phyloP scores from a whole-genome alignment of 1,284 basidiomycete genomes.

The Abortiporus biennis region DNA sequence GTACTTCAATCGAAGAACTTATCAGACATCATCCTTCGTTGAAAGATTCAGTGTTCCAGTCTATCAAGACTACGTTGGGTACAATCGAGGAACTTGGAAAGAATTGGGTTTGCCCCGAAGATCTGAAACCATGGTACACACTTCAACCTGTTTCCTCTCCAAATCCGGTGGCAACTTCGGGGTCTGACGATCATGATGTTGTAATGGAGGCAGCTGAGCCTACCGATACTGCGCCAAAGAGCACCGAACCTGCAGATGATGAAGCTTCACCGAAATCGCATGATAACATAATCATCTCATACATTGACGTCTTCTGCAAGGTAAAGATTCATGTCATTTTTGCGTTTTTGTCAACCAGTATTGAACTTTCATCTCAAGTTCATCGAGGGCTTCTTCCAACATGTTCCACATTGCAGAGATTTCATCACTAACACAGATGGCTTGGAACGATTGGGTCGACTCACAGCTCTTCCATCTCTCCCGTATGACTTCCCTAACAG shows the following conservation, averaged over 20 bases:
- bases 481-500: constrained; percentile 88
- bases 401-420: constrained; percentile 84
- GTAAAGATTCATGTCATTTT: constrained; percentile 37
- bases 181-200: constrained; percentile 37
- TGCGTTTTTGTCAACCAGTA: constrained; percentile 9
- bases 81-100: constrained; percentile 73
- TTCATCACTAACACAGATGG: constrained; percentile 79
- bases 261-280: constrained; percentile 43
- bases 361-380: constrained; percentile 45
- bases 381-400: constrained; percentile 92
- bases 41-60: constrained; percentile 74
- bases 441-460: constrained; percentile 66
- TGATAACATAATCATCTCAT: constrained; percentile 71
- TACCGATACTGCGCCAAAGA: constrained; percentile 5
- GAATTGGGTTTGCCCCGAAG: constrained; percentile 47
- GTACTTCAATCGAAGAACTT: constrained; percentile 90
- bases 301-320: constrained; percentile 70
- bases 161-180: constrained; percentile 7
- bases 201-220: constrained; percentile 41
- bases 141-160: constrained; percentile 33
- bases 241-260: constrained; percentile 23
- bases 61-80: constrained; percentile 63
- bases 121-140: constrained; percentile 62
- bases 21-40: constrained; percentile 93
- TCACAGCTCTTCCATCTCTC: constrained; percentile 82